A percentile compares a stretch with the other conserved stretches of the same genome.
Conservation (phyloP, 1,284 basidiomycete genomes). For the Exobasidium cylindrosporum region DNA sequence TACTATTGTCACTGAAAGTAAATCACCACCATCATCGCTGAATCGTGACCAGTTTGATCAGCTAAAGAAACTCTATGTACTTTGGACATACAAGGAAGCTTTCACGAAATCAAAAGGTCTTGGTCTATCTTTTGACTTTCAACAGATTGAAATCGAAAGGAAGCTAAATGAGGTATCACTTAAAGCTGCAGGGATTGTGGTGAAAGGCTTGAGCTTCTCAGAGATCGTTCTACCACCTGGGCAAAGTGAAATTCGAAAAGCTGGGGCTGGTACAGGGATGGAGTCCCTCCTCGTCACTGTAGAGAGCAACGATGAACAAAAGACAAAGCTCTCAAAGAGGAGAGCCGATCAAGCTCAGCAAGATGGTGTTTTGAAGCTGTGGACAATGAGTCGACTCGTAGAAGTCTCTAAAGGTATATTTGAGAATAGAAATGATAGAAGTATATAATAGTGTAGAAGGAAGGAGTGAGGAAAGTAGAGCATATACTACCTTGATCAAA, state of each 20-base stretch:
- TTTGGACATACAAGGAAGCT: conserved; percentile 54
- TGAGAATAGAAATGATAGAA: neutral
- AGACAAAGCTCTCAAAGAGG: neutral
- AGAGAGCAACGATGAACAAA: neutral
- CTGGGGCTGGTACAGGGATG: neutral
- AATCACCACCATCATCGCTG: neutral
- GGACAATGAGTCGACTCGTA: neutral
- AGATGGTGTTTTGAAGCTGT: neutral
- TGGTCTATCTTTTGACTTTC: conserved; percentile 51
- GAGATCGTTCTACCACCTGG: neutral
- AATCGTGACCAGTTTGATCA: neutral
- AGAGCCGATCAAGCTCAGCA: neutral
- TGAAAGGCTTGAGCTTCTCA: neutral
- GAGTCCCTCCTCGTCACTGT: neutral
- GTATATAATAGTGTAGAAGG: neutral
- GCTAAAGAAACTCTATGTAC: conserved; percentile 28
- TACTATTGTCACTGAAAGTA: neutral
- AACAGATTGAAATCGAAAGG: neutral
- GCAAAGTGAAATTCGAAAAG: neutral
- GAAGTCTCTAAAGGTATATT: neutral
- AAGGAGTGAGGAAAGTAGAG: neutral
- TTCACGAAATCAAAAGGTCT: conserved; percentile 46
- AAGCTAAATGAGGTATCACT: neutral
- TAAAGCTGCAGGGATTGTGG: neutral
- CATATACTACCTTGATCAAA: no score